phyloP scores from a whole-genome alignment of 2,329 filamentous ascomycete genomes.

The Knufia petricola region DNA sequence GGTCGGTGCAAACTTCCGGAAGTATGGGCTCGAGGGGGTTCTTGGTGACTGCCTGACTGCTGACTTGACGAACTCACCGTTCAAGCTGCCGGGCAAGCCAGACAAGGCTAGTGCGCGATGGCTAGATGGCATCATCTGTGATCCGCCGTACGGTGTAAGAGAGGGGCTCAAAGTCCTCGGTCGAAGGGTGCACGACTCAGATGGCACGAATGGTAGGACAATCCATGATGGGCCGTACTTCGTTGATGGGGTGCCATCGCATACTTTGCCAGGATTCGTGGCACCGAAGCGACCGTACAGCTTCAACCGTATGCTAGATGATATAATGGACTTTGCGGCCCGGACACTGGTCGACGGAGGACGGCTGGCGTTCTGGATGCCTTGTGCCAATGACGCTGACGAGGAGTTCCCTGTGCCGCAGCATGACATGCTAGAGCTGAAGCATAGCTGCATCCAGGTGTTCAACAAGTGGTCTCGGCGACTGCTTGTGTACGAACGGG shows the following conservation, averaged over 20 bases:
- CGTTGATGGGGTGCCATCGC: slow-evolving; percentile 59
- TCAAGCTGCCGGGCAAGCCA: slow-evolving; percentile 41
- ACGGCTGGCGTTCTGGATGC: slow-evolving; percentile 92
- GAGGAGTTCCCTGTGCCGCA: slow-evolving; percentile 41
- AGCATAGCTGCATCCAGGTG: slow-evolving; percentile 68
- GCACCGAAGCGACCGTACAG: slow-evolving; percentile 87
- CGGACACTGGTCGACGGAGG: slow-evolving; percentile 68
- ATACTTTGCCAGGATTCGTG: slow-evolving; percentile 64
- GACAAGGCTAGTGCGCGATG: slow-evolving; percentile 33
- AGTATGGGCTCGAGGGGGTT: slow-evolving; percentile 60
- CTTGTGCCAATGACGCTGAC: slow-evolving; percentile 71
- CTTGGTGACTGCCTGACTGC: slow-evolving; percentile 74
- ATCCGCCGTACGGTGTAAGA: slow-evolving; percentile 90
- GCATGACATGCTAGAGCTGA: slow-evolving; percentile 64
- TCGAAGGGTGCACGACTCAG: slow-evolving; percentile 44
- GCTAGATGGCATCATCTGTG: slow-evolving; percentile 87
- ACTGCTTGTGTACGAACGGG: slow-evolving; percentile 73
- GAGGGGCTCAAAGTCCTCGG: slow-evolving; percentile 87
- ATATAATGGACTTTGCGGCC: slow-evolving; percentile 75
- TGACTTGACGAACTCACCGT: slow-evolving; percentile 78
- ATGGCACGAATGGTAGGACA: slow-evolving; percentile 12
- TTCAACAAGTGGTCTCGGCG: slow-evolving; percentile 93
- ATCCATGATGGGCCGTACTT: slow-evolving; percentile 29
- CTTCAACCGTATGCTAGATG: slow-evolving; percentile 79
- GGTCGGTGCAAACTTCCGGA: slow-evolving; percentile 65